Base-by-base conservation (phyloP, 139 green algal genomes). In the Coelastrella sp. region DNA sequence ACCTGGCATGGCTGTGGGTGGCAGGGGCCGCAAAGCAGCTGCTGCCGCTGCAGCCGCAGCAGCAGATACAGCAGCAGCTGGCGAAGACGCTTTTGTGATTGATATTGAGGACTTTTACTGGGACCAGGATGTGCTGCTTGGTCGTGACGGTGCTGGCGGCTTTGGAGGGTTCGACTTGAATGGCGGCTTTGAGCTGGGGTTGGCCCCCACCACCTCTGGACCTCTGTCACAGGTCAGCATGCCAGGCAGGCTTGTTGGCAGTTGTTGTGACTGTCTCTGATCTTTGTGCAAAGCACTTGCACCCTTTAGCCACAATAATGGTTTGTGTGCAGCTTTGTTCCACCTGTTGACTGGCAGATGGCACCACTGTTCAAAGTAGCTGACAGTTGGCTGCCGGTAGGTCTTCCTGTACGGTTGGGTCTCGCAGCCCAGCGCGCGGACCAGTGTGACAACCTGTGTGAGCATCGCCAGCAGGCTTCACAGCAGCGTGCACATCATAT, bases 121-220 rank as follows among this genome's bases (percentile, higher is more conserved):
- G 83, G 83, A 89, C 5, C 71, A 89, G 83, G 83, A 81, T 54
- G 83, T 80, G 71, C 57, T 89, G 83, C 32, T 89, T 32, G 68
- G 83, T n/a, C 47, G 54, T 32, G 77, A 64, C 65, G 77, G 77
- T 64, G 77, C 23, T 19, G 14, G 54, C 32, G 54, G 77, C n/a
- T 83, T 83, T 11, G n/a, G 7, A 6, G 56, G 79, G 10, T 66
- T 85, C 17, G 79, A 71, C 8, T 5, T 85, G 6, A 19, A 11
- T 5, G 79, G 79, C 14, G 79, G 79, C 8, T 20, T 85, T 7
- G 79, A 88, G 64, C 65, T 88, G 83, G 83, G 83, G 64, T 23
- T 88, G 65, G 83, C 83, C 5, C 83, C 83, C 20, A 79, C 23
- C 19, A 47, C 22, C 22, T 80, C 66, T 79, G 66, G 66, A 17